These are phyloP conservation scores for Globisporangium perplexum DNA, from an alignment of 352 stramenopile genomes.

Conservation along the genomic window DNA sequence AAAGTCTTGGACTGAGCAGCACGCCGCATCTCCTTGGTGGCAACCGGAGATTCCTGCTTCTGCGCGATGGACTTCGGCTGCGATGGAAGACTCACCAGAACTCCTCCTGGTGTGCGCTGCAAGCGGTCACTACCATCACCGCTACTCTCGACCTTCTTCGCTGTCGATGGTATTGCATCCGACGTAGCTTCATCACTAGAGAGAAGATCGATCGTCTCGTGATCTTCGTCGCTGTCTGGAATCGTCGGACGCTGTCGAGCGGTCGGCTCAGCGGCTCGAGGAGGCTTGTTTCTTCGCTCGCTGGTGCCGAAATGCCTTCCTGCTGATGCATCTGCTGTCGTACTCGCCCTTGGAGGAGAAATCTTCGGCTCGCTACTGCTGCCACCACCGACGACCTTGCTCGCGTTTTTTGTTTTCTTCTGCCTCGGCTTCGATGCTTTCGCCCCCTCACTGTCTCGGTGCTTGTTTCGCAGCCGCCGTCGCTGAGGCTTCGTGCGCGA, in stretches of 20 bases:
- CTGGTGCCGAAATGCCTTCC: neutral
- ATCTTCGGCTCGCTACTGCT: neutral
- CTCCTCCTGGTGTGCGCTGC: neutral
- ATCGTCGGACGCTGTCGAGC: neutral
- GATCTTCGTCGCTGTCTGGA: neutral
- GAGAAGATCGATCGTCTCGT: conserved; percentile 19
- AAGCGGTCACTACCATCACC: neutral
- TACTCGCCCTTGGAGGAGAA: neutral
- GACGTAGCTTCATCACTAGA: conserved; percentile 22
- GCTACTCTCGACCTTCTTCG: neutral
- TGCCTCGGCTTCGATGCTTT: conserved; percentile 9
- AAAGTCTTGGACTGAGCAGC: neutral
- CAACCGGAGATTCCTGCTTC: neutral
- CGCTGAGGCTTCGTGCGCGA: conserved; percentile 9
- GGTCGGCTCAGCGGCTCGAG: neutral
- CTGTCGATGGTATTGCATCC: neutral
- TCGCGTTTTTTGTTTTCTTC: conserved; percentile 7
- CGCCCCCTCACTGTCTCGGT: conserved; percentile 10
- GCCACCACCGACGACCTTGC: neutral
- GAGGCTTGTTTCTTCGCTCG: neutral
- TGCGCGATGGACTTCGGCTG: neutral
- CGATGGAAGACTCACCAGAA: neutral
- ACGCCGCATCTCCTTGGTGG: neutral
- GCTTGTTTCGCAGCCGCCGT: conserved; percentile 6
- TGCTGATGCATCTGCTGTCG: neutral